Evolutionary conservation across 768 basidiomycete species (phyloP).

Genomic region (Clavaria fumosa): DNA sequence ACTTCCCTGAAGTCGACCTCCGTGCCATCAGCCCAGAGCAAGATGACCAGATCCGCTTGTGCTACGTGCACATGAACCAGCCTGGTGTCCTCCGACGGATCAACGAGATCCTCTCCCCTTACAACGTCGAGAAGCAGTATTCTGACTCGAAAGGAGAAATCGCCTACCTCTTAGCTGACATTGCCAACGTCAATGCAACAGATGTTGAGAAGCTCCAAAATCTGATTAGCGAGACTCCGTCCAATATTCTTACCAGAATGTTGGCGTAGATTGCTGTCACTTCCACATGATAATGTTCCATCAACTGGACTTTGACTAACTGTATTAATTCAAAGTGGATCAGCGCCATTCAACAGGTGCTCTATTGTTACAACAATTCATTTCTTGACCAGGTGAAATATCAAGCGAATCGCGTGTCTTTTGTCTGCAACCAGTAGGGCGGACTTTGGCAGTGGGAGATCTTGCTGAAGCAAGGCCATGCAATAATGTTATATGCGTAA

Average conservation of each 20-base stretch:
- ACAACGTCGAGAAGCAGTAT: conserved; percentile 99
- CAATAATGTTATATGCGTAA: too few species aligned
- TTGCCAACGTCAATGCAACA: conserved; percentile 70
- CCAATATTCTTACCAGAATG: conserved; percentile 84
- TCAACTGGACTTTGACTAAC: conserved; percentile 23
- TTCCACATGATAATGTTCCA: conserved; percentile 12
- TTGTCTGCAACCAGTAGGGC: too few species aligned
- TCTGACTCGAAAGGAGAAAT: conserved; percentile 92
- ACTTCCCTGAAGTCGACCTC: conserved; percentile 97
- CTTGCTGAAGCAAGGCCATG: too few species aligned
- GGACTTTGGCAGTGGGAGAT: too few species aligned
- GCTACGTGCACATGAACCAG: conserved; percentile 90
- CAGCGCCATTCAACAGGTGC: not conserved
- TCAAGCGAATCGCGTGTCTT: conserved; percentile 4
- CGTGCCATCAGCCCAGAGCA: conserved; percentile 82
- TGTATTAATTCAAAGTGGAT: not conserved
- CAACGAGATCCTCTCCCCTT: conserved; percentile 86
- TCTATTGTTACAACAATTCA: conserved; percentile 3
- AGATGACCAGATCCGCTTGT: conserved; percentile 69
- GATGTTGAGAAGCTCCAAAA: conserved; percentile 71
- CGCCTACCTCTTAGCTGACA: conserved; percentile 95
- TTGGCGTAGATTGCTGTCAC: conserved; percentile 32
- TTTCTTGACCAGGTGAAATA: too few species aligned
- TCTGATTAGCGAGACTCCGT: conserved; percentile 58
- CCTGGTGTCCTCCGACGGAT: conserved; percentile 90